Conservation (phyloP, 2,329 filamentous ascomycete species). For the Aspergillus aculeatinus region DNA sequence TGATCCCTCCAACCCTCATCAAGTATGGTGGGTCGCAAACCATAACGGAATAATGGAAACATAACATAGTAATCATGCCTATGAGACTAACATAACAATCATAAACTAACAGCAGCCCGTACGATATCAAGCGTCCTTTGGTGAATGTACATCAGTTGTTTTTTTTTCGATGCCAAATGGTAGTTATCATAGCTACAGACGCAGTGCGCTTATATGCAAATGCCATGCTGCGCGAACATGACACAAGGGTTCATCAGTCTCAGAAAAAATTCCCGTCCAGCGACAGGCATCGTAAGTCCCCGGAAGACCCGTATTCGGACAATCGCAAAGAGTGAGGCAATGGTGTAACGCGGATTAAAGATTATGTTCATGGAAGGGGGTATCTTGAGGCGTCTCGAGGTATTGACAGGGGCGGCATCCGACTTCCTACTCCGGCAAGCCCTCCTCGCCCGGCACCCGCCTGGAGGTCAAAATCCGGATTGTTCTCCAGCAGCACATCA, state of each 20-base stretch:
- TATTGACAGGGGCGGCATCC: constrained; percentile 28
- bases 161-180: background rate
- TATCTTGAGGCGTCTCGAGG: constrained; percentile 23
- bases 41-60: background rate
- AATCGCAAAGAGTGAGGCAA: background rate
- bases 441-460: constrained; percentile 27
- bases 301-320: background rate
- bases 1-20: background rate
- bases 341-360: constrained; percentile 3
- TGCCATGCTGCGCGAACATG: constrained; percentile 5
- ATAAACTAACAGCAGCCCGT: constrained; percentile 3
- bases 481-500: constrained; percentile 73
- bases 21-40: background rate
- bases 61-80: constrained; percentile 2
- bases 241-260: background rate
- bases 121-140: background rate
- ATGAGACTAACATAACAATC: constrained; percentile 8
- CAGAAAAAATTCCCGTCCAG: background rate
- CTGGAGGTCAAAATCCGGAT: constrained; percentile 82
- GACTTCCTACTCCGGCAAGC: constrained; percentile 20
- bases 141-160: background rate
- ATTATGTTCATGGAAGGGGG: constrained; percentile 24
- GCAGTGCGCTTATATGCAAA: constrained; percentile 7
- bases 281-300: background rate
- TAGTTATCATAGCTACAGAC: constrained; percentile 3